Evolutionary conservation across 208 protist genomes (phyloP).

Genomic region (Lotmaria passim): DNA sequence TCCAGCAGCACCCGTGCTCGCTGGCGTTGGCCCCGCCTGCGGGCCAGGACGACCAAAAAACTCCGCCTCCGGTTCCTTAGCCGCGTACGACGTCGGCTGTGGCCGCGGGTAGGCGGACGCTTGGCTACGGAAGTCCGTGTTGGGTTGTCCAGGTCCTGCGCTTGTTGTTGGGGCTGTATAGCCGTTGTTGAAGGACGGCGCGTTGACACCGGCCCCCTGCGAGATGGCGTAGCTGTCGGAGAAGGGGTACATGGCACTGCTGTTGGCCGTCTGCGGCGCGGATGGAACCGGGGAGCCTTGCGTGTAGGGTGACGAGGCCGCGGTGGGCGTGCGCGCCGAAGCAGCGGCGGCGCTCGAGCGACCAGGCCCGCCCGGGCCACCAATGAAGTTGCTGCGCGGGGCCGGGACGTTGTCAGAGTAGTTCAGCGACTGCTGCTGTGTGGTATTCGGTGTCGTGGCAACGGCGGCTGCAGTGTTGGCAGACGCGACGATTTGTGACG

Average conservation of each 20-base stretch:
- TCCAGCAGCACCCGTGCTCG: background rate
- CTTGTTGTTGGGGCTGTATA: slow-evolving; percentile 3
- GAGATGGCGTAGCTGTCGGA: slow-evolving; percentile 30
- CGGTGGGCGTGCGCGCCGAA: background rate
- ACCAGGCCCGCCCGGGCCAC: slow-evolving; percentile 42
- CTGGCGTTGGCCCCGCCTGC: background rate
- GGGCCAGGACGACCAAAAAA: slow-evolving; percentile 13
- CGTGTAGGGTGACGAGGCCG: slow-evolving; percentile 1
- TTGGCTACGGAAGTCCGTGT: background rate
- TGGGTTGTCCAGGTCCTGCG: slow-evolving; percentile 1
- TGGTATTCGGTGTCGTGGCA: background rate
- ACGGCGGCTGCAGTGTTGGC: background rate
- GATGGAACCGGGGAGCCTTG: slow-evolving; percentile 29
- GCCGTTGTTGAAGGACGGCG: slow-evolving; percentile 27
- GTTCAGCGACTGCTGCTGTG: background rate
- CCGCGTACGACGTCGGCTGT: slow-evolving; percentile 3
- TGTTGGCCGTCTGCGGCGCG: slow-evolving; percentile 23
- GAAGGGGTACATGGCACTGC: slow-evolving; percentile 27
- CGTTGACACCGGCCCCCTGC: slow-evolving; percentile 21
- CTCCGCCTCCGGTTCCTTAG: slow-evolving; percentile 4
- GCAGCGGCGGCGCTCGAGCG: slow-evolving; percentile 1
- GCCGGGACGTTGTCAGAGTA: background rate
- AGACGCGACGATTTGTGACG: slow-evolving; percentile 18
- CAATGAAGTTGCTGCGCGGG: slow-evolving; percentile 28
- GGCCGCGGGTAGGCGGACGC: background rate